Conservation (phyloP, 352 stramenopile genomes). For the Blastocystis sp. region DNA sequence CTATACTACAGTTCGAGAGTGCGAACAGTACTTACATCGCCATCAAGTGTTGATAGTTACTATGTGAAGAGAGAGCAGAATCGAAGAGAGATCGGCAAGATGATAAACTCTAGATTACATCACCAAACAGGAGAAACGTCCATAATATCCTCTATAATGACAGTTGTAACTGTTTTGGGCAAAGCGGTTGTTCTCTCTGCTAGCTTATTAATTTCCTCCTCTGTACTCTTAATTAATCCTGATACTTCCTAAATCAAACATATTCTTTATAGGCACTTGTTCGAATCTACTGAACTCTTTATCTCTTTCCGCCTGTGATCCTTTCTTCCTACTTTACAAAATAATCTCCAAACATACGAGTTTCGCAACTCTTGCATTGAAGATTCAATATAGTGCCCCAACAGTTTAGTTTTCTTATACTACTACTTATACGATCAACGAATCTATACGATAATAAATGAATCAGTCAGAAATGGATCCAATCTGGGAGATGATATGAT, state of each 20-base stretch:
- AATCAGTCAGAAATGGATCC: neutral
- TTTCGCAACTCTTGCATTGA: neutral
- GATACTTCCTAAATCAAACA: constrained; percentile 16
- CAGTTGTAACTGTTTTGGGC: neutral
- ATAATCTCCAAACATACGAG: neutral
- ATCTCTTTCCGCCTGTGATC: neutral
- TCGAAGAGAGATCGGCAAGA: neutral
- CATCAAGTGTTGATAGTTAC: neutral
- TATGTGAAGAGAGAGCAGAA: neutral
- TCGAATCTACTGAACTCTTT: neutral
- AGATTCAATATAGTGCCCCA: neutral
- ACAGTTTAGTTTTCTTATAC: neutral
- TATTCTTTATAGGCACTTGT: neutral
- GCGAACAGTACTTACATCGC: neutral
- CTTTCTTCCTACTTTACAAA: neutral
- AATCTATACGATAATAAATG: neutral
- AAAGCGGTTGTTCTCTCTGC: neutral
- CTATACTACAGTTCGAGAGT: neutral
- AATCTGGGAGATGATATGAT: neutral
- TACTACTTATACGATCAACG: neutral
- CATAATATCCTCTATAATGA: neutral
- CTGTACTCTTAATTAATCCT: neutral
- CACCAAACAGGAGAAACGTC: neutral
- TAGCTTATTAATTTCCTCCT: neutral
- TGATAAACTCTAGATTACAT: neutral